Evolutionary conservation across 345 rosid genomes (phyloP).

Genomic region (Brassica cretica): DNA sequence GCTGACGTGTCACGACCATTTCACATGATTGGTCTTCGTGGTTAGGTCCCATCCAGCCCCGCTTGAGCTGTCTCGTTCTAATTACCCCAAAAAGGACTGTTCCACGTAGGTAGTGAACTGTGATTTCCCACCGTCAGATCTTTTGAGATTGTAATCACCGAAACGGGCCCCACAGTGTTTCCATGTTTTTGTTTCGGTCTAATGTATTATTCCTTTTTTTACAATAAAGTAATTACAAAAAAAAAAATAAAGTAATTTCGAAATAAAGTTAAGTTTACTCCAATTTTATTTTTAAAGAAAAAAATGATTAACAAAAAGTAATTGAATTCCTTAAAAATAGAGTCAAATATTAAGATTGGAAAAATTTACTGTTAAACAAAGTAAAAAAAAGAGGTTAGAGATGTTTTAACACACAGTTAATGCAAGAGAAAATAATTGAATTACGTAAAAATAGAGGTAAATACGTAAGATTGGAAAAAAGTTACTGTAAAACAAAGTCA

Average conservation of each 20-base stretch:
- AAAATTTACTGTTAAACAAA: no score
- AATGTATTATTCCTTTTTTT: background rate
- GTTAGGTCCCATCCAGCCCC: constrained; percentile 44
- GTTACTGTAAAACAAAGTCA: no score
- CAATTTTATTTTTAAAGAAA: background rate
- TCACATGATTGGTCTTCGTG: constrained; percentile 66
- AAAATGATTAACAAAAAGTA: background rate
- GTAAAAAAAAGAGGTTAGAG: no score
- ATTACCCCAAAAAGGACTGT: background rate
- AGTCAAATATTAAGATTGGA: background rate
- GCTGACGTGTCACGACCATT: constrained; percentile 53
- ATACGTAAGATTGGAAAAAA: no score
- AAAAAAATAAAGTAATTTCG: background rate
- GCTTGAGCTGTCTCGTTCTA: constrained; percentile 57
- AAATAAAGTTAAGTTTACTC: background rate
- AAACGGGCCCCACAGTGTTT: constrained; percentile 6
- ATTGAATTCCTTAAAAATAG: background rate
- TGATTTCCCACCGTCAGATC: constrained; percentile 48
- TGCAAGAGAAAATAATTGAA: background rate
- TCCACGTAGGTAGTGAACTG: constrained; percentile 22
- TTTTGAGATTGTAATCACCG: constrained; percentile 2
- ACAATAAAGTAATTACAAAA: background rate
- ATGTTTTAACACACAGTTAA: no score
- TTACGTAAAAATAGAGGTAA: background rate
- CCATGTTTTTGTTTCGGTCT: background rate